Evolutionary conservation across 805 yeast genomes (phyloP).

Genomic region (Cyberlindnera americana): DNA sequence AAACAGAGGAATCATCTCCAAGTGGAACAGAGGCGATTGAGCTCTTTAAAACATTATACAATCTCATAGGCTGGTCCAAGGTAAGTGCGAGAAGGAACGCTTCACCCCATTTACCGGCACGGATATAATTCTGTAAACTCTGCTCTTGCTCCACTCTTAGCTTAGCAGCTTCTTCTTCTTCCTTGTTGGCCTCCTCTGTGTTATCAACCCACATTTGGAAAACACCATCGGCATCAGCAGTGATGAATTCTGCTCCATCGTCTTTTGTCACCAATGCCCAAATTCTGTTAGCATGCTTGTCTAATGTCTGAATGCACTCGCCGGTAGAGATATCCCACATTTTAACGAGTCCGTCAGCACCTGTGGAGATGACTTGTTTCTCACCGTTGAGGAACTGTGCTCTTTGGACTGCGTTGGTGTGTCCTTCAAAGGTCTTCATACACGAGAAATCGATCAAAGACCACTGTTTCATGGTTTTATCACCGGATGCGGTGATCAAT

Average conservation of each 20-base stretch:
- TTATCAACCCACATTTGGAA: conserved; percentile 87
- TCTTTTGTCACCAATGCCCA: conserved; percentile 78
- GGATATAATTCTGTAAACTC: conserved; percentile 69
- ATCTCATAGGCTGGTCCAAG: conserved; percentile 84
- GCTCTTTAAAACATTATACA: conserved; percentile 71
- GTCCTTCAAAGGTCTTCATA: conserved; percentile 85
- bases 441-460: conserved; percentile 74
- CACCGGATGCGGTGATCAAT: conserved; percentile 86
- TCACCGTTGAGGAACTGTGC: conserved; percentile 64
- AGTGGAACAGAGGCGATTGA: conserved; percentile 39
- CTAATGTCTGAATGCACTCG: conserved; percentile 80
- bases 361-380: conserved; percentile 65
- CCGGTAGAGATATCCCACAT: conserved; percentile 80
- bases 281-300: conserved; percentile 90
- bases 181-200: conserved; percentile 64
- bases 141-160: conserved; percentile 82
- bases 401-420: conserved; percentile 87
- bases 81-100: conserved; percentile 86
- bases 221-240: conserved; percentile 95
- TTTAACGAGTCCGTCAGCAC: conserved; percentile 93
- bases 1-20: conserved; percentile 39
- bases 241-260: conserved; percentile 66
- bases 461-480: conserved; percentile 89
- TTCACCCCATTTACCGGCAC: conserved; percentile 74
- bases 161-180: conserved; percentile 48